A percentile compares a stretch with the other conserved stretches of the same genome.
Conservation (phyloP, 176 grass and related monocot species). For the Poa annua region DNA sequence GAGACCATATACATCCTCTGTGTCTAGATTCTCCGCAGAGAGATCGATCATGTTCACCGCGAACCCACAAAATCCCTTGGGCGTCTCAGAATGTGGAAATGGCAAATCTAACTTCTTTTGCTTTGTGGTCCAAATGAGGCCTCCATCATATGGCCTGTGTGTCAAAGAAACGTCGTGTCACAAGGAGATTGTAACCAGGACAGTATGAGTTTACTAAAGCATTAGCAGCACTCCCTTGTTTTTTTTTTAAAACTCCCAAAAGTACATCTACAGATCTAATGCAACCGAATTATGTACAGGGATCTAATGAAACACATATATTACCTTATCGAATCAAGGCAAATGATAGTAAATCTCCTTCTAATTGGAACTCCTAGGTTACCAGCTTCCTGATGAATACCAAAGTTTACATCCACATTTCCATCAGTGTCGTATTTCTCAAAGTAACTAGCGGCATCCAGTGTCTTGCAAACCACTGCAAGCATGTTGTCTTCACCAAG, state of each 20-base stretch:
- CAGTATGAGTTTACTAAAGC: not conserved
- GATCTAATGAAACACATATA: not conserved
- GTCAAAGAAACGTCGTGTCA: not conserved
- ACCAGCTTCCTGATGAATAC: constrained; percentile 42
- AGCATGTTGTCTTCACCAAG: constrained; percentile 44
- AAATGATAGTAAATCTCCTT: constrained; percentile 34
- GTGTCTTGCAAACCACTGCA: constrained; percentile 47
- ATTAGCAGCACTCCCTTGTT: not conserved
- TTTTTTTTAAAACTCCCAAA: constrained; percentile 11
- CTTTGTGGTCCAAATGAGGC: not conserved
- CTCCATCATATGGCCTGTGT: constrained; percentile 46
- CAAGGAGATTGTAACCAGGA: constrained; percentile 7
- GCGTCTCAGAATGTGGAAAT: not conserved
- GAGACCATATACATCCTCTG: constrained; percentile 35
- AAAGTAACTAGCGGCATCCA: not conserved
- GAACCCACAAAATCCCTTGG: constrained; percentile 37
- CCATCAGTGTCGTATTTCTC: constrained; percentile 41
- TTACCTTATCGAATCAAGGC: constrained; percentile 41
- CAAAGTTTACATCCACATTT: constrained; percentile 27
- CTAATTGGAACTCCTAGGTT: constrained; percentile 31
- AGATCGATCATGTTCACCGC: constrained; percentile 47
- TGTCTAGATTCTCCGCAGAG: constrained; percentile 22
- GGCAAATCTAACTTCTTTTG: constrained; percentile 23
- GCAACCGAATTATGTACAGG: not conserved
- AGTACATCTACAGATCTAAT: constrained; percentile 1